Percentiles rank a stretch among this genome's conserved stretches.
phyloP scores from a whole-genome alignment of 805 yeast species.

The Huiozyma naganishii region DNA sequence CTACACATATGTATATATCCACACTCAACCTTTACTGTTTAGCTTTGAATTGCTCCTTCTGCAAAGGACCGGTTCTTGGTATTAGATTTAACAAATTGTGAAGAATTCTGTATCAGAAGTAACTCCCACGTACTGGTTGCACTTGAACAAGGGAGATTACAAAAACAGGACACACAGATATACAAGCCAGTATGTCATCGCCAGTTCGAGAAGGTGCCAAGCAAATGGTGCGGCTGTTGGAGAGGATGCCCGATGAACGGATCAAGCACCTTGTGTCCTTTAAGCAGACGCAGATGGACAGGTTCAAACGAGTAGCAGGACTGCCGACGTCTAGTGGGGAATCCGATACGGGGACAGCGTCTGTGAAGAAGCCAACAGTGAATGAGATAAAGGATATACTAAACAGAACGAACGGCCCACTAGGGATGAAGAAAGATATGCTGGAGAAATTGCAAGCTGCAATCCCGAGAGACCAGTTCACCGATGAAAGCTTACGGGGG shows the following conservation, averaged over 20 bases:
- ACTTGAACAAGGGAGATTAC: too few species aligned
- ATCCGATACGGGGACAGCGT: constrained; percentile 4
- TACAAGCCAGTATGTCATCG: constrained; percentile 11
- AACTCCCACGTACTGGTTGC: too few species aligned
- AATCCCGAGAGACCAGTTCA: constrained; percentile 39
- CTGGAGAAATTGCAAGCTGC: constrained; percentile 33
- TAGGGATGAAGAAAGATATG: constrained; percentile 40
- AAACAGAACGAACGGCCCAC: constrained; percentile 28
- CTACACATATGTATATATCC: neutral
- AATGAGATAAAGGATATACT: constrained; percentile 32
- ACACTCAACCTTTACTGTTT: too few species aligned
- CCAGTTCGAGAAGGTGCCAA: constrained; percentile 39
- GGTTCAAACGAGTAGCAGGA: constrained; percentile 44
- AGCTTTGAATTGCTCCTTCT: too few species aligned
- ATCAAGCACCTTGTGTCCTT: constrained; percentile 60
- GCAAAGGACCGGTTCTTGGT: too few species aligned
- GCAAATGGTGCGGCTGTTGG: constrained; percentile 46
- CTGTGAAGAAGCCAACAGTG: constrained; percentile 27
- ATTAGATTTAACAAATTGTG: too few species aligned
- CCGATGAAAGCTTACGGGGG: constrained; percentile 36
- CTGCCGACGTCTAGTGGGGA: constrained; percentile 29
- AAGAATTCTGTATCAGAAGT: too few species aligned
- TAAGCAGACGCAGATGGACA: constrained; percentile 52
- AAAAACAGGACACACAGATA: neutral
- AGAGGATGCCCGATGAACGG: constrained; percentile 58